A percentile compares a stretch with the other conserved stretches of the same genome.
Conservation (phyloP, 78 protist genomes). For the Emiliania huxleyi region DNA sequence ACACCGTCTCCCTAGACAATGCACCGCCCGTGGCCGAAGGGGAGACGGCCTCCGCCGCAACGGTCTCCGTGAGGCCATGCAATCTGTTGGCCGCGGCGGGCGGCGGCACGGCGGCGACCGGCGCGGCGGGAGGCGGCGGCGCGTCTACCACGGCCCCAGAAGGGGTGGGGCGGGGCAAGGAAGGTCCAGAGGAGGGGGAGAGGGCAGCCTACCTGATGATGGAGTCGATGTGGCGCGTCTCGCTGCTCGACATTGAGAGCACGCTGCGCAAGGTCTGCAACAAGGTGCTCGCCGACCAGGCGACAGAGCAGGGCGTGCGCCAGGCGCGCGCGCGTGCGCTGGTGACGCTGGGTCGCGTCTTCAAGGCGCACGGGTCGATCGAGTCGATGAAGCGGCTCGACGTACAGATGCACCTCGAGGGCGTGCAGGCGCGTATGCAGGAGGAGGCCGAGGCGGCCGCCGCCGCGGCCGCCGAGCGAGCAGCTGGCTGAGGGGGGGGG, state of each 20-base stretch:
- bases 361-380: not conserved
- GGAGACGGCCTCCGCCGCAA: too few relatives aligned
- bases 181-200: too few relatives aligned
- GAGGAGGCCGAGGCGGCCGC: too few relatives aligned
- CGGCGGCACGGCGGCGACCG: not conserved
- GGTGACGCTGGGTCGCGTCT: not conserved
- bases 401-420: not conserved
- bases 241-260: not conserved
- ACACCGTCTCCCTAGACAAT: too few relatives aligned
- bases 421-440: too few relatives aligned
- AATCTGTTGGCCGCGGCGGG: not conserved
- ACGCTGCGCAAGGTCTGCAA: not conserved
- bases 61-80: too few relatives aligned
- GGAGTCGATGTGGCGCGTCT: slow-evolving; percentile 6
- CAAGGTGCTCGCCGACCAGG: not conserved
- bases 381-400: not conserved
- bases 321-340: not conserved
- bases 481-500: too few relatives aligned
- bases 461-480: too few relatives aligned
- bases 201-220: not conserved
- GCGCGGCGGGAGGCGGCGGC: too few relatives aligned
- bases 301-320: not conserved
- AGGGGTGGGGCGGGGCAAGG: too few relatives aligned
- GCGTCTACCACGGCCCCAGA: too few relatives aligned
- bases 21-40: too few relatives aligned